These are phyloP conservation scores for Stenocarpella maydis DNA, from an alignment of 2,329 filamentous ascomycete species.

Conservation along the genomic window DNA sequence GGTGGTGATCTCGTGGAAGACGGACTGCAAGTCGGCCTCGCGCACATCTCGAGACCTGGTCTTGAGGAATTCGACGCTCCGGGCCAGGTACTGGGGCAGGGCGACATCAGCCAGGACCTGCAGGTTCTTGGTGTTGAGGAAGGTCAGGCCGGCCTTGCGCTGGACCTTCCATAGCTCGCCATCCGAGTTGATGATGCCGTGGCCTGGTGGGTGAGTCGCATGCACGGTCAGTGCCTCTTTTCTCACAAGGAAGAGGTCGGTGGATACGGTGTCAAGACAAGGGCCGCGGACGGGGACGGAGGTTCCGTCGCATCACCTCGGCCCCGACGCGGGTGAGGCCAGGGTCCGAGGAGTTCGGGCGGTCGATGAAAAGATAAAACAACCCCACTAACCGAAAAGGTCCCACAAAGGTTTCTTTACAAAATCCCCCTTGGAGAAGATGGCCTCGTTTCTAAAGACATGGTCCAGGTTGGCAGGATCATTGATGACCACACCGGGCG, in stretches of 20 bases:
- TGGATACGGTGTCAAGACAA: too few species aligned
- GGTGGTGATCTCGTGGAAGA: constrained; percentile 71
- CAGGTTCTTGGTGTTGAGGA: constrained; percentile 66
- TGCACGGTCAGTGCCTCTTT: neutral
- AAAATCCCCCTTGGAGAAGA: constrained; percentile 69
- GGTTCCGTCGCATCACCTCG: neutral
- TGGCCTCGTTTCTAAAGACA: constrained; percentile 66
- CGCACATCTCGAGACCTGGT: constrained; percentile 39
- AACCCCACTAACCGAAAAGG: constrained; percentile 58
- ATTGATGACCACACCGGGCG: constrained; percentile 69
- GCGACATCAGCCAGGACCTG: constrained; percentile 64
- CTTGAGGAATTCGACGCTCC: constrained; percentile 51
- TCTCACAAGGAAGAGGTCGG: neutral
- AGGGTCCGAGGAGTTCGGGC: neutral
- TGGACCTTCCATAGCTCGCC: constrained; percentile 70
- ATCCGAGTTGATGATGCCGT: constrained; percentile 73
- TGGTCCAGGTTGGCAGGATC: constrained; percentile 69
- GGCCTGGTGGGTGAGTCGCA: constrained; percentile 46
- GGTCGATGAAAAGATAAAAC: neutral
- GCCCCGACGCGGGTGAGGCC: neutral
- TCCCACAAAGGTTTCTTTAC: constrained; percentile 68
- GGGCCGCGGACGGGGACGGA: neutral
- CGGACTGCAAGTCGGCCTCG: constrained; percentile 63
- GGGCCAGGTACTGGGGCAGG: constrained; percentile 61
- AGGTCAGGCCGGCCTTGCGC: constrained; percentile 67